Base-by-base conservation (phyloP, 768 basidiomycete genomes). In the Leccinum truebloodii region DNA sequence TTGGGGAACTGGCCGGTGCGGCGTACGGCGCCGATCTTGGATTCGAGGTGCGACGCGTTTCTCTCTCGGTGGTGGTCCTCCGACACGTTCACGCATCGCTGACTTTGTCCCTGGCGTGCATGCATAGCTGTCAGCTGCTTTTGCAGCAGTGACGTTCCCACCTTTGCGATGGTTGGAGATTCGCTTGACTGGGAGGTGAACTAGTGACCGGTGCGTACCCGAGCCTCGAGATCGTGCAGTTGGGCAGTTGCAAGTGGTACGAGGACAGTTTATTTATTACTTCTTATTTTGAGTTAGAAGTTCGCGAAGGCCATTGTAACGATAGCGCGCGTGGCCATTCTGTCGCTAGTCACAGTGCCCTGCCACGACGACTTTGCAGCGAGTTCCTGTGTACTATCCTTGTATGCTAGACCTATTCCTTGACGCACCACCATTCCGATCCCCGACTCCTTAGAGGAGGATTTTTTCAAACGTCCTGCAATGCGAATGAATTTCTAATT, bases 101-200 rank as follows among this genome's bases (percentile, higher is more conserved):
- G 39, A 63, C 41, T 24, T 9, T 3, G 4, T 8, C 16, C 28
- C 37, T n/a, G 41, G 9, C 8, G 18, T 7, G 3, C 12, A 1
- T 46, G 16, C 16, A 28, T 37, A 79, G 77, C 77, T 82, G 52
- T 77, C 79, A 26, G 82, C 79, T 14, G 73, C 54, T 3, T 82
- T 83, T 58, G 70, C 83, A 7, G 83, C 72, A 4, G 72, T 83
- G 10, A 71, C 77, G 4, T 85, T 78, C 55, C 79, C 79, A 1
- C 76, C 79, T n/a, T 61, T 83, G 44, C 71, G 83, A 32, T 83
- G 77, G 73, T 51, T 84, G 37, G 83, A 85, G 67, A 81, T 82
- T 63, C 72, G 72, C 8, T 63, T 76, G 52, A 79, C 75, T 4
- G 80, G 80, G 22, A 67, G 78, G 39, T 80, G 41, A 71, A 13